Evolutionary conservation across 2,329 filamentous ascomycete genomes (phyloP).

Genomic region (Paracoccidioides lutzii): DNA sequence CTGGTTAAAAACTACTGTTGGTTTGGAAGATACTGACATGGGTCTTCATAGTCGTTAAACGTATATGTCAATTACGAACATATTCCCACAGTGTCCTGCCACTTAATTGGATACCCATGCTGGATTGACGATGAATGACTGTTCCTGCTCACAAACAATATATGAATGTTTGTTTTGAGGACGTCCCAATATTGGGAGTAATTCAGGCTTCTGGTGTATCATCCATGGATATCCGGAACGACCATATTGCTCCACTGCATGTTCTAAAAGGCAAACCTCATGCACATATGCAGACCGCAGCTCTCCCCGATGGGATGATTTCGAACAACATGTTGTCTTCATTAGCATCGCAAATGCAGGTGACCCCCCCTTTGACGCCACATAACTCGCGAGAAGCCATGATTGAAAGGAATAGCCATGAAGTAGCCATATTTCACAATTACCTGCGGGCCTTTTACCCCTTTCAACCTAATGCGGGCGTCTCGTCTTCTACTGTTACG

Average conservation of each 20-base stretch:
- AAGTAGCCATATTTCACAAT: slow-evolving; percentile 69
- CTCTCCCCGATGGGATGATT: slow-evolving; percentile 1
- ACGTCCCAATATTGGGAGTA: not conserved
- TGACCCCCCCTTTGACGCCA: slow-evolving; percentile 67
- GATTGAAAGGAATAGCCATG: slow-evolving; percentile 28
- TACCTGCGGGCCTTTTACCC: slow-evolving; percentile 90
- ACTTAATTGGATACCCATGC: not conserved
- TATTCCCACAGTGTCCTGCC: not conserved
- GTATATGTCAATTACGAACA: not conserved
- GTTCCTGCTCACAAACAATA: not conserved
- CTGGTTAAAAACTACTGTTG: not conserved
- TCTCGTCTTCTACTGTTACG: slow-evolving; percentile 76
- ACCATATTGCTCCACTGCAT: slow-evolving; percentile 12
- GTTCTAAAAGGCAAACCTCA: slow-evolving; percentile 6
- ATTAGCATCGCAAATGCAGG: slow-evolving; percentile 36
- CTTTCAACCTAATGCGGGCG: slow-evolving; percentile 66
- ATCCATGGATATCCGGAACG: slow-evolving; percentile 7
- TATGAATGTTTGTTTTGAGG: not conserved
- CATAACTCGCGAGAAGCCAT: slow-evolving; percentile 49
- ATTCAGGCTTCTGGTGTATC: not conserved
- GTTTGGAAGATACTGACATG: not conserved
- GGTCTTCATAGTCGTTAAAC: too few species aligned
- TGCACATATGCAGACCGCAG: slow-evolving; percentile 3
- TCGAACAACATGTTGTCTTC: slow-evolving; percentile 9
- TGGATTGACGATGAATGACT: slow-evolving; percentile 1